A percentile compares a stretch with the other conserved stretches of the same genome.
These are phyloP conservation scores for Xylaria sp. DNA, from an alignment of 495 filamentous ascomycete species.

Conservation along the genomic window DNA sequence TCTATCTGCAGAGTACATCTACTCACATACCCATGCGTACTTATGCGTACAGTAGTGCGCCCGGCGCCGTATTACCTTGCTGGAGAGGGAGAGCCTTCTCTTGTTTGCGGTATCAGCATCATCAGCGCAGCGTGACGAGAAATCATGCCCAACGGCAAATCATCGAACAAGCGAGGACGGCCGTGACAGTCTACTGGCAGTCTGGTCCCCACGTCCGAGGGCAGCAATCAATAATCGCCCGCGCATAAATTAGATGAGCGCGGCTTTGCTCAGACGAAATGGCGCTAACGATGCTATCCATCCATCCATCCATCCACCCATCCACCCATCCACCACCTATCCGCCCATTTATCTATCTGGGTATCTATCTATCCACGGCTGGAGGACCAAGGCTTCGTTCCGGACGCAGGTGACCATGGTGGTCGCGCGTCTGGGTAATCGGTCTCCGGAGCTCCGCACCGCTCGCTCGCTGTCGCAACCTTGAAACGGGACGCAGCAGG, in stretches of 20 bases:
- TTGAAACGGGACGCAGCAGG: conserved; percentile 16
- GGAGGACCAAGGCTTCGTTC: not conserved
- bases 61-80: not conserved
- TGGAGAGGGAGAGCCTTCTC: not conserved
- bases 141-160: conserved; percentile 18
- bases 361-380: conserved; percentile 2
- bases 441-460: conserved; percentile 21
- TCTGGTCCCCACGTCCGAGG: conserved; percentile 9
- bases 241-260: conserved; percentile 20
- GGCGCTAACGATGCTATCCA: not conserved
- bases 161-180: conserved; percentile 9
- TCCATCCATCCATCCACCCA: not conserved
- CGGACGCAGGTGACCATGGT: conserved; percentile 1
- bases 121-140: not conserved
- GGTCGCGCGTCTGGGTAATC: not conserved
- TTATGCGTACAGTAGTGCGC: not conserved
- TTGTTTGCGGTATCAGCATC: not conserved
- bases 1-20: no score
- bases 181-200: conserved; percentile 5
- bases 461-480: conserved; percentile 18
- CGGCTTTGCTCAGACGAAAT: not conserved
- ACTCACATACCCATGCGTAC: no score
- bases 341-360: no score
- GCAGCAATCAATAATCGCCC: conserved; percentile 6
- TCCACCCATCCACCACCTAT: not conserved